Evolutionary conservation across 2,329 filamentous ascomycete species (phyloP), one percentile per base, ranked within the genome.

Genomic region (Sordariomycetes sp.): DNA sequence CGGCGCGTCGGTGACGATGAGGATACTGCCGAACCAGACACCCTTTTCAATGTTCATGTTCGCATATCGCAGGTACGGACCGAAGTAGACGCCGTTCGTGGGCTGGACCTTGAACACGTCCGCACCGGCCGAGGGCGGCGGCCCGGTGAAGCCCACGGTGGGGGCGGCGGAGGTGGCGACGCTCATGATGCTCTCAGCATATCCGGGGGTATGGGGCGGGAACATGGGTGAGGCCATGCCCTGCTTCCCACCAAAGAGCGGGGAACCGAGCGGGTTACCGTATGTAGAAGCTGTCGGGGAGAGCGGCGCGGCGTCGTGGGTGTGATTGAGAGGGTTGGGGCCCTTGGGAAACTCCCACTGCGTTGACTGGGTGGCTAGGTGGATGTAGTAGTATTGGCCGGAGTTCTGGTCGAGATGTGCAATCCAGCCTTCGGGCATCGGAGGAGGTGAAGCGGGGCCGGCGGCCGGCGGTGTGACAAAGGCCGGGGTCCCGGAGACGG

Each of bases 321-420:
- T 25, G 61, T 95, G 81, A 61, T 89, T 88, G 57, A 96, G 77
- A 1, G 92, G 92, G 25, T 90, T 96, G 0, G 91, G 91, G 0
- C 92, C 92, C 72, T 96, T 97, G 32, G 94, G 94, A 63, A 97
- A 97, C 66, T 99, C 94, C 94, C 94, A 99, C 68, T 99, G 94
- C 0, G 94, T 99, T 2, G 91, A 90, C 67, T 97, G 94, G 0
- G 89, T 91, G 1, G 91, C 88, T 34, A 99, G 78, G 69, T 99
- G 94, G 59, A 99, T 99, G 66, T 99, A 99, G 70, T 99, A 99
- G 71, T 97, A 99, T 67, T 97, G 92, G 1, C 94, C 94, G 2
- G 92, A 97, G 67, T 88, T 96, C 62, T 90, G 88, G 68, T 99
- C 94, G 4, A 97, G 78, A 69, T 97, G 94, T 22, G 94, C 90